Conservation (phyloP, 1,284 basidiomycete species). For the Trametes sp. region DNA sequence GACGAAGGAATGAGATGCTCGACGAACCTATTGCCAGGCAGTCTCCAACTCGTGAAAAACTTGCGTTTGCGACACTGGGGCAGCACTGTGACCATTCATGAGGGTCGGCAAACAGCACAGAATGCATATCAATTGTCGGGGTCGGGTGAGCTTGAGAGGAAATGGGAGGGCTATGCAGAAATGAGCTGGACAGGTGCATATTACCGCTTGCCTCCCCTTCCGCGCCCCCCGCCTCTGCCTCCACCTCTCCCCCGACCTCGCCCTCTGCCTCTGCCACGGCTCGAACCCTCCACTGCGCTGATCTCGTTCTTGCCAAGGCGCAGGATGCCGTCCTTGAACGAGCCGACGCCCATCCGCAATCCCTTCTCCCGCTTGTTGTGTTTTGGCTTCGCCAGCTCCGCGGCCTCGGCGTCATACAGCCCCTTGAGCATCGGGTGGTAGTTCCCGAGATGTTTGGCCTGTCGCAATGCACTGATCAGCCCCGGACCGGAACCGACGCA, state of each 20-base stretch:
- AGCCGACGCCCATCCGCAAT: constrained; percentile 79
- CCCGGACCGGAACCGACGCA: neutral
- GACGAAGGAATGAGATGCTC: too few species aligned
- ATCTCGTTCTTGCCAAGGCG: constrained; percentile 71
- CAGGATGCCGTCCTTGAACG: constrained; percentile 71
- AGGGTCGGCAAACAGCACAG: too few species aligned
- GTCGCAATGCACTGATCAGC: neutral
- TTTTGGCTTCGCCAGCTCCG: constrained; percentile 34
- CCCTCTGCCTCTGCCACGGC: constrained; percentile 17
- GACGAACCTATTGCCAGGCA: too few species aligned
- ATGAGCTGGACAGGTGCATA: neutral
- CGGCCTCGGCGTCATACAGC: constrained; percentile 57
- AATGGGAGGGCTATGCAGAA: neutral
- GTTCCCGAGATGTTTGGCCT: constrained; percentile 82
- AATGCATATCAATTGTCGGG: too few species aligned
- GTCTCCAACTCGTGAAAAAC: too few species aligned
- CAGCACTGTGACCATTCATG: too few species aligned
- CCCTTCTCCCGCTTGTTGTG: constrained; percentile 65
- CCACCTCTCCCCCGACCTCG: constrained; percentile 11
- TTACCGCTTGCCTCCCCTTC: constrained; percentile 31
- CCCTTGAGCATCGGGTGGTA: constrained; percentile 80
- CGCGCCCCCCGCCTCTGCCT: constrained; percentile 26
- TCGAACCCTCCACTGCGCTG: constrained; percentile 46
- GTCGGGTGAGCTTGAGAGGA: too few species aligned
- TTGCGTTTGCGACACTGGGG: too few species aligned